Evolutionary conservation across 1,284 basidiomycete species (phyloP).

Genomic region (Xerocomus cyaneibrunnescens): DNA sequence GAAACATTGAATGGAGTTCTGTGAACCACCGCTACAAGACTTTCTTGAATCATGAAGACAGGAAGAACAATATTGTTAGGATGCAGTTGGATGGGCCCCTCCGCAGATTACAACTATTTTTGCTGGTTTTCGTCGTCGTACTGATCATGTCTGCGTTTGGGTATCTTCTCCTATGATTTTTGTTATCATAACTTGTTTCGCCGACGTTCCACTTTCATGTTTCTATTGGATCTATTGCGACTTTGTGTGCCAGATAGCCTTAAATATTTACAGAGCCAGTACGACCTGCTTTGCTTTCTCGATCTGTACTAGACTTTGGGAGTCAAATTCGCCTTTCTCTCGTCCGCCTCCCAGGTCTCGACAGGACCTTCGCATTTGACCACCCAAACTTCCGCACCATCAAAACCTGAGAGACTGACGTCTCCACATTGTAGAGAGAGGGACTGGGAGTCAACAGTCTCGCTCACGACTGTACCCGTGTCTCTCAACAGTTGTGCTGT

Average conservation of each 20-base stretch:
- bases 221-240: not conserved
- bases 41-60: constrained; percentile 27
- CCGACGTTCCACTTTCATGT: not conserved
- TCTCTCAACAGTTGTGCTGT: constrained; percentile 39
- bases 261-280: not conserved
- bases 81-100: constrained; percentile 11
- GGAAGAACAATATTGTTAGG: constrained; percentile 21
- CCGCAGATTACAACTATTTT: not conserved
- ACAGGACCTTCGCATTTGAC: constrained; percentile 62
- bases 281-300: not conserved
- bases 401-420: constrained; percentile 46
- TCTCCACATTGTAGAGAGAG: constrained; percentile 35
- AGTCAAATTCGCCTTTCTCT: constrained; percentile 41
- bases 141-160: constrained; percentile 10
- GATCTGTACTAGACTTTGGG: not conserved
- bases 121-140: constrained; percentile 9
- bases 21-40: constrained; percentile 29
- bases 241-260: not conserved
- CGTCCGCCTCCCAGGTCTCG: constrained; percentile 51
- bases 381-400: constrained; percentile 59
- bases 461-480: constrained; percentile 35
- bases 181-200: not conserved
- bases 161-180: constrained; percentile 7
- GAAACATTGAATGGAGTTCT: constrained; percentile 32
- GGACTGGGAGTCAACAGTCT: constrained; percentile 22